Base-by-base conservation (phyloP, 2,329 filamentous ascomycete species). In the Conoideocrella luteorostrata region DNA sequence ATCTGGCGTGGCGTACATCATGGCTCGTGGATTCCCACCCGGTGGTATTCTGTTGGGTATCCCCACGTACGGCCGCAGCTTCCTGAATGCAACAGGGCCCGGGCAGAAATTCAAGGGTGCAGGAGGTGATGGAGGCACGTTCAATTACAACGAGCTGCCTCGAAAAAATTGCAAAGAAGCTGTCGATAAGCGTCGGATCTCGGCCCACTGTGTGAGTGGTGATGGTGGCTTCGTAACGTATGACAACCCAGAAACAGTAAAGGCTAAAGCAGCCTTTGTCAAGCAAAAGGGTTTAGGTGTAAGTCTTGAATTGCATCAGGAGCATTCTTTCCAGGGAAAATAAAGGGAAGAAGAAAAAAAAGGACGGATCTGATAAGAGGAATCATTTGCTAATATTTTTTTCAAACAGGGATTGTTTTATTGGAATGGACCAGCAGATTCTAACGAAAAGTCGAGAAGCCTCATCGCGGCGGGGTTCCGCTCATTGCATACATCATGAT, bases 141-240 rank as follows among this genome's bases (percentile, higher is more conserved):
- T 91, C 51, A 84, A 88, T 54, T 93, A 90, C 61, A 74, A 71
- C 51, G 71, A 84, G 43, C 70, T 93, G 7, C 86, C 87, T 17
- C 63, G 74, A 26, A 67, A 66, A 23, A 72, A 73, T 5, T 72
- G 82, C 20, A 74, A 77, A 54, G 86, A 91, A 59, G 67, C 75
- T 35, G 71, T 87, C 15, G 86, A 93, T 62, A 77, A 77, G 52
- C 68, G 77, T 15, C 67, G 77, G 22, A 80, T 82, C 11, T 84
- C 86, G 15, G 86, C 86, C 5, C 84, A 78, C 54, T 91, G 85
- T 53, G 66, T 80, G 2, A 84, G 85, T 5, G 80, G 75, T 2
- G 85, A 88, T 54, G 84, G 84, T 3, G 86, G 85, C 0, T 90
- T 89, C 52, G 78, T 91, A 33, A 84, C 78, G 2, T 93, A 91